Conservation (phyloP, 208 protist genomes). For the Vickermania spadyakhi region DNA sequence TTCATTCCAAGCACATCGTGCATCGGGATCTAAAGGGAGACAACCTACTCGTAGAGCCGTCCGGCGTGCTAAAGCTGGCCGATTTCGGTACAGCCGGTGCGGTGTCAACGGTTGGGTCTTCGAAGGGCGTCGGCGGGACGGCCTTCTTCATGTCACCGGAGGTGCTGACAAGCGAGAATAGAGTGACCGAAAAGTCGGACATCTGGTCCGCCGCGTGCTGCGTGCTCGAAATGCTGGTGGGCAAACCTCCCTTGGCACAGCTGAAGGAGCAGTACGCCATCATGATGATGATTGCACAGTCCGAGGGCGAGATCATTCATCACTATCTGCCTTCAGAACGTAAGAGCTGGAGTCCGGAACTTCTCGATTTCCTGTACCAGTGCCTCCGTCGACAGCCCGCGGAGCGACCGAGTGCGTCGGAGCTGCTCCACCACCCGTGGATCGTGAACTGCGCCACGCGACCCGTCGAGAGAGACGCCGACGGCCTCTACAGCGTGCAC, state of each 20-base stretch:
- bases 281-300: slow-evolving; percentile 70
- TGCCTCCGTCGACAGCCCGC: slow-evolving; percentile 49
- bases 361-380: slow-evolving; percentile 41
- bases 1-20: slow-evolving; percentile 74
- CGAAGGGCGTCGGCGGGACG: slow-evolving; percentile 54
- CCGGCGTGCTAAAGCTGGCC: slow-evolving; percentile 69
- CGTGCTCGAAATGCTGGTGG: slow-evolving; percentile 86
- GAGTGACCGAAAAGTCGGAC: slow-evolving; percentile 41
- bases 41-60: slow-evolving; percentile 80
- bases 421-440: slow-evolving; percentile 62
- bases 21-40: slow-evolving; percentile 91
- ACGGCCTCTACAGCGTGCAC: no score
- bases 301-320: slow-evolving; percentile 26
- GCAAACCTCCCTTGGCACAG: slow-evolving; percentile 43
- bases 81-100: slow-evolving; percentile 75
- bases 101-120: slow-evolving; percentile 14
- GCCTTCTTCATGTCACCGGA: slow-evolving; percentile 91
- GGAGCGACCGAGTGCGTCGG: slow-evolving; percentile 33
- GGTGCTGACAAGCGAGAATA: slow-evolving; percentile 33
- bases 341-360: slow-evolving; percentile 25
- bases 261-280: slow-evolving; percentile 63
- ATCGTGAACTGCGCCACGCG: no score
- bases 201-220: slow-evolving; percentile 90
- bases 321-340: slow-evolving; percentile 52
- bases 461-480: no score